These are phyloP conservation scores for Parachaetomium inaequale DNA, from an alignment of 495 filamentous ascomycete genomes.

Conservation along the genomic window DNA sequence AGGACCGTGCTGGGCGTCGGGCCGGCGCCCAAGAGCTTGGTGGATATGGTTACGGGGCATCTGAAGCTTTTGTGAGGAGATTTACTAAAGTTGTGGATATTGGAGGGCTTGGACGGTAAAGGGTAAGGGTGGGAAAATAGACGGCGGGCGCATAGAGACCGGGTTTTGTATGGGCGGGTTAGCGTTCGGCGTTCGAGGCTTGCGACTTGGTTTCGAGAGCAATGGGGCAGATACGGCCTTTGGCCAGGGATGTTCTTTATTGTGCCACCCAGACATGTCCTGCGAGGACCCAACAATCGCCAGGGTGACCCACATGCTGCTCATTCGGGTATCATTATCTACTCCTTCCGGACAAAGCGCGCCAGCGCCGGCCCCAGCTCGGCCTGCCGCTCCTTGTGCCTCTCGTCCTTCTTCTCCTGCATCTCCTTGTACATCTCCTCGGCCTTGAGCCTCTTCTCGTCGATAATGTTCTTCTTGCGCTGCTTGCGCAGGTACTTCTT, in stretches of 20 bases:
- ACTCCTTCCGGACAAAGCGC: slow-evolving; percentile 48
- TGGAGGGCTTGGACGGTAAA: not conserved
- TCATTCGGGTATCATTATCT: slow-evolving; percentile 34
- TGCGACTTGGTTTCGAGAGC: not conserved
- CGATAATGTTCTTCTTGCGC: slow-evolving; percentile 82
- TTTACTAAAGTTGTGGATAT: not conserved
- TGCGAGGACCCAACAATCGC: no score
- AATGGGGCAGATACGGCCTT: no score
- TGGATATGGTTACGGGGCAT: slow-evolving; percentile 81
- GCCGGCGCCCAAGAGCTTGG: slow-evolving; percentile 78
- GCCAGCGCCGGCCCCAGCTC: slow-evolving; percentile 47
- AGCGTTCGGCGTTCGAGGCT: not conserved
- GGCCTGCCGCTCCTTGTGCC: slow-evolving; percentile 41
- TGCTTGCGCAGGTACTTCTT: slow-evolving; percentile 88
- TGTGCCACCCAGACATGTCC: no score
- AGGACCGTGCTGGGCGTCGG: slow-evolving; percentile 87
- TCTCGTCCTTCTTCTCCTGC: slow-evolving; percentile 39
- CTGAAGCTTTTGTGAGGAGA: slow-evolving; percentile 72
- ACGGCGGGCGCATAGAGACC: not conserved
- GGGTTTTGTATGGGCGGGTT: not conserved
- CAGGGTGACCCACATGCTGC: slow-evolving; percentile 1
- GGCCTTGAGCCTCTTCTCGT: slow-evolving; percentile 69
- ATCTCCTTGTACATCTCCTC: slow-evolving; percentile 49
- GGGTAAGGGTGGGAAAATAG: not conserved
- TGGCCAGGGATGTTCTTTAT: no score